Evolutionary conservation across 2,329 filamentous ascomycete genomes (phyloP).

Genomic region (Fusarium coffeatum): DNA sequence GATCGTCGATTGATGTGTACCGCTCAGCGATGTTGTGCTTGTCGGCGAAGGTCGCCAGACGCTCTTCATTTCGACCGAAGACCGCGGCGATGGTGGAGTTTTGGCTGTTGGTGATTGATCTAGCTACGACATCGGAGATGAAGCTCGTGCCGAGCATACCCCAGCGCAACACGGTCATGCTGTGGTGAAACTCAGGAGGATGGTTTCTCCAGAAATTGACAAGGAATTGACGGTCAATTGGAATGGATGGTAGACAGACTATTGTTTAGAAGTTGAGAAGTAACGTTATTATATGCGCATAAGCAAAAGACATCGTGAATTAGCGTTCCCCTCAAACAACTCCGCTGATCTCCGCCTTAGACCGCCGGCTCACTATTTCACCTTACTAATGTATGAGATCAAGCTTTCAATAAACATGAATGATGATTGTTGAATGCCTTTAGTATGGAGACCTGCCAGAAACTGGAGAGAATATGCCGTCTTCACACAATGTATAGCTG

Average conservation of each 20-base stretch:
- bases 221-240: fast-evolving
- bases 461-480: no score
- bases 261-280: no score
- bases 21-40: constrained; percentile 10
- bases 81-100: constrained; percentile 14
- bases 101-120: constrained; percentile 10
- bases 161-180: constrained; percentile 3
- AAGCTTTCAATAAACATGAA: background rate
- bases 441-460: no score
- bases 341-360: background rate
- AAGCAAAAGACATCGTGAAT: background rate
- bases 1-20: constrained; percentile 7
- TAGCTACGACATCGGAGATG: constrained; percentile 21
- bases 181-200: background rate
- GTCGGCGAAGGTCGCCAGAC: background rate
- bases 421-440: background rate
- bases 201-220: background rate
- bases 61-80: constrained; percentile 10
- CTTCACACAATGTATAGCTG: background rate
- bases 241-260: fast-evolving
- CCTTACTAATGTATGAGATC: background rate
- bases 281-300: background rate
- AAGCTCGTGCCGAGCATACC: constrained; percentile 26
- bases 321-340: background rate
- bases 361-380: background rate